Percentiles rank a stretch among this genome's conserved stretches.
Conservation (phyloP, 129 eudicot genomes). For the Tagetes erecta region DNA sequence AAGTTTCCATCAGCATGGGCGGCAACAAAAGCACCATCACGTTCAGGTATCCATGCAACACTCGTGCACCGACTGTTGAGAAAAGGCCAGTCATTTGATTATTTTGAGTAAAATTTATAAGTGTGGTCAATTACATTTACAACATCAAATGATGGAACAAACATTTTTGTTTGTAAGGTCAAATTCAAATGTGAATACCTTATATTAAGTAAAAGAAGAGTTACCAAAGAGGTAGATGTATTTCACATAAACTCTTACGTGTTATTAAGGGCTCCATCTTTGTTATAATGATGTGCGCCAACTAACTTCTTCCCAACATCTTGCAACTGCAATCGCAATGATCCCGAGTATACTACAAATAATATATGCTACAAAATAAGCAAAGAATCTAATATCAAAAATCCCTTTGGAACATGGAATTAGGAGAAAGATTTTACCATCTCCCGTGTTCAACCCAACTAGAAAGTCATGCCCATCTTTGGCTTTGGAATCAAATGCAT, state of each 20-base stretch:
- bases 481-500: slow-evolving; percentile 75
- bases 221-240: not conserved
- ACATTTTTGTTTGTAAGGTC: slow-evolving; percentile 13
- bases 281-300: slow-evolving; percentile 89
- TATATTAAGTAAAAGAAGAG: not conserved
- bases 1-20: slow-evolving; percentile 91
- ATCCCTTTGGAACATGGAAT: not conserved
- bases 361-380: slow-evolving; percentile 29
- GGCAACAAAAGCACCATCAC: slow-evolving; percentile 78
- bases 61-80: slow-evolving; percentile 70
- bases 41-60: slow-evolving; percentile 78
- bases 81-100: slow-evolving; percentile 11
- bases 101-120: not conserved
- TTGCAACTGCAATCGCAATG: slow-evolving; percentile 76
- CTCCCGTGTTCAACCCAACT: slow-evolving; percentile 73
- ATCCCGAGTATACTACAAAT: slow-evolving; percentile 69
- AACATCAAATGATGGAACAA: not conserved
- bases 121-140: not conserved
- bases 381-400: slow-evolving; percentile 22
- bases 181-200: not conserved
- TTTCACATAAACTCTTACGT: slow-evolving; percentile 42
- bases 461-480: slow-evolving; percentile 89
- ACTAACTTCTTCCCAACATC: slow-evolving; percentile 86
- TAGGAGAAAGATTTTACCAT: slow-evolving; percentile 48
- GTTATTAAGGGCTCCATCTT: slow-evolving; percentile 75